Evolutionary conservation across 129 eudicot genomes (phyloP).

Genomic region (Tanacetum coccineum): DNA sequence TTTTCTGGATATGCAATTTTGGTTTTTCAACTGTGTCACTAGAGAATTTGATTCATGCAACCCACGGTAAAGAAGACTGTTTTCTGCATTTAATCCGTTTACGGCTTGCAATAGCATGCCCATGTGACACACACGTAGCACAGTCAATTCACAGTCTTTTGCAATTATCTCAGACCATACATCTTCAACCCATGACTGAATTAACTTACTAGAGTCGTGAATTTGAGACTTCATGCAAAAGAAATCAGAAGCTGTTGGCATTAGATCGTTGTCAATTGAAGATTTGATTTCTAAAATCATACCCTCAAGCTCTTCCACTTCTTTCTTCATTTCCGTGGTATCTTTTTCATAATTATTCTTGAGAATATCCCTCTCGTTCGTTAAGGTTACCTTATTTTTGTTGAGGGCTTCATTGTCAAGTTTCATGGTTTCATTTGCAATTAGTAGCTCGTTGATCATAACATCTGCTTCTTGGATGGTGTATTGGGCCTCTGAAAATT

Average conservation of each 20-base stretch:
- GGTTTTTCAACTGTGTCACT: conserved; percentile 51
- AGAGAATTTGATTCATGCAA: conserved; percentile 57
- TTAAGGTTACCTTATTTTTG: conserved; percentile 34
- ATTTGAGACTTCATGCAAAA: conserved; percentile 49
- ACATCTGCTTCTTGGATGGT: conserved; percentile 85
- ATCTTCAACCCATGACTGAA: conserved; percentile 68
- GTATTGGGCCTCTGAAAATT: conserved; percentile 78
- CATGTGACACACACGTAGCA: conserved; percentile 79
- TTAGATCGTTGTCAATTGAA: conserved; percentile 36
- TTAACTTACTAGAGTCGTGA: conserved; percentile 37
- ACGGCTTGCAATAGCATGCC: conserved; percentile 70
- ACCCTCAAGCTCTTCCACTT: conserved; percentile 55
- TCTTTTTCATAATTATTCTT: conserved; percentile 38
- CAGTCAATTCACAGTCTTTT: conserved; percentile 77
- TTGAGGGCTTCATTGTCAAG: conserved; percentile 48
- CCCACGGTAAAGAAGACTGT: conserved; percentile 58
- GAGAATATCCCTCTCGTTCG: too few species aligned
- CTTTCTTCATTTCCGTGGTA: conserved; percentile 32
- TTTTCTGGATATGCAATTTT: conserved; percentile 48
- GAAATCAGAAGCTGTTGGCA: conserved; percentile 41
- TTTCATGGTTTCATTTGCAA: conserved; percentile 80
- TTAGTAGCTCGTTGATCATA: conserved; percentile 75
- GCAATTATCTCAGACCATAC: conserved; percentile 76
- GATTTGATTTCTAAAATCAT: conserved; percentile 42
- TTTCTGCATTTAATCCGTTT: conserved; percentile 71